Percentiles rank a stretch among this genome's conserved stretches.
Evolutionary conservation across 2,329 filamentous ascomycete species (phyloP).

Genomic region (Fusarium brachygibbosum): DNA sequence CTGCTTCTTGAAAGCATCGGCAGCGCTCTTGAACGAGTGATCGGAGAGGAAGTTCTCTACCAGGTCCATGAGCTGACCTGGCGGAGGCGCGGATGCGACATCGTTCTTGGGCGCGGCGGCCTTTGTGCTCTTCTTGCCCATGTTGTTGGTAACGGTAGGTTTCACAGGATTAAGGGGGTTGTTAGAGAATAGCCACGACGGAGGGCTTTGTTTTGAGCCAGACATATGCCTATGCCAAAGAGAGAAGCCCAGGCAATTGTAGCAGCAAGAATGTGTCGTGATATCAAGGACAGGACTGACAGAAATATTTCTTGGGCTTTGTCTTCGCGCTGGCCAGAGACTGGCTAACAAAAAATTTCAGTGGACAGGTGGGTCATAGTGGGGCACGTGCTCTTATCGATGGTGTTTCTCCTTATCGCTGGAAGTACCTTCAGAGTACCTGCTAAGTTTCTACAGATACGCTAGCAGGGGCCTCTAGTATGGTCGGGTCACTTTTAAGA

Average conservation of each 20-base stretch:
- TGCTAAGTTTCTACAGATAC: background rate
- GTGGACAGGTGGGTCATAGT: conserved; percentile 39
- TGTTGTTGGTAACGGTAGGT: conserved; percentile 43
- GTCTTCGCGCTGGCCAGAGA: conserved; percentile 19
- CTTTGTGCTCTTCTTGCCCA: conserved; percentile 53
- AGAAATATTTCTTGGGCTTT: conserved; percentile 31
- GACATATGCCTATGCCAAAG: conserved; percentile 52
- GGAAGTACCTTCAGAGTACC: background rate
- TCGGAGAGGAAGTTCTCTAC: conserved; percentile 76
- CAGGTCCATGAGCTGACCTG: conserved; percentile 74
- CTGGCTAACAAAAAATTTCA: conserved; percentile 46
- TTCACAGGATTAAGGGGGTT: conserved; percentile 50
- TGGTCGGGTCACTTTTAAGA: background rate
- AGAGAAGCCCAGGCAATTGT: conserved; percentile 9
- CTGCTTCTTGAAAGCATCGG: conserved; percentile 74
- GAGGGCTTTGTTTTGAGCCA: conserved; percentile 50
- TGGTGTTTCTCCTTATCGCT: conserved; percentile 33
- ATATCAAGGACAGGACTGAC: conserved; percentile 6
- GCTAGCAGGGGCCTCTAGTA: background rate
- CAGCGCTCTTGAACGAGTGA: conserved; percentile 73
- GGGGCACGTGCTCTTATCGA: conserved; percentile 43
- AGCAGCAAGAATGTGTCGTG: conserved; percentile 17
- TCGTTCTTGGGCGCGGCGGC: conserved; percentile 39
- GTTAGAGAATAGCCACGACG: conserved; percentile 61
- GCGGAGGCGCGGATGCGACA: conserved; percentile 55